Evolutionary conservation across 306 rosid species (phyloP).

Genomic region (cucumber (Cucumis sativus)): DNA sequence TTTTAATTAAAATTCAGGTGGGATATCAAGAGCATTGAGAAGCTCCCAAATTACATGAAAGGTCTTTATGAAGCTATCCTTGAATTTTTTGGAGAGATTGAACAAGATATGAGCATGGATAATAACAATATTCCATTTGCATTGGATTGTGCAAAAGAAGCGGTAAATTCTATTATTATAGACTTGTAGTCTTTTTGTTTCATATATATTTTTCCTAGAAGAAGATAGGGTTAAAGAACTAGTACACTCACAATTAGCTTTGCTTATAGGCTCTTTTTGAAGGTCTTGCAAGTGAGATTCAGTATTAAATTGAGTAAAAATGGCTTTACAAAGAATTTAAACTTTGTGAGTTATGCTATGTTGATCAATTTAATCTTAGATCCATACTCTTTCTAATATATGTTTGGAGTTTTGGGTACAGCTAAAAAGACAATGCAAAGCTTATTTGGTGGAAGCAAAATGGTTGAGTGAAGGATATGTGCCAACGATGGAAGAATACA

Average conservation of each 20-base stretch:
- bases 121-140: background rate
- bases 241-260: no score
- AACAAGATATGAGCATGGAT: background rate
- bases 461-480: constrained; percentile 3
- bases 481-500: constrained; percentile 26
- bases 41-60: constrained; percentile 9
- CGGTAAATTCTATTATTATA: background rate
- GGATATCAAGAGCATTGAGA: background rate
- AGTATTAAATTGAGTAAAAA: no score
- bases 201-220: background rate
- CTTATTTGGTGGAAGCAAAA: background rate
- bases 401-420: background rate
- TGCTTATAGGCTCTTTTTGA: no score
- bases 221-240: background rate
- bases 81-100: constrained; percentile 11
- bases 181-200: no score
- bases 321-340: no score
- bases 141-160: constrained; percentile 6
- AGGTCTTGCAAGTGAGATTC: no score
- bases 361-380: no score
- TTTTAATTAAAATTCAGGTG: constrained; percentile 8
- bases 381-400: no score
- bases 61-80: background rate
- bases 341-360: no score
- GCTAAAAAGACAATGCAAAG: background rate